Evolutionary conservation across 495 filamentous ascomycete genomes (phyloP), one percentile per base, ranked within the genome.

Genomic region (Thozetella sp.): DNA sequence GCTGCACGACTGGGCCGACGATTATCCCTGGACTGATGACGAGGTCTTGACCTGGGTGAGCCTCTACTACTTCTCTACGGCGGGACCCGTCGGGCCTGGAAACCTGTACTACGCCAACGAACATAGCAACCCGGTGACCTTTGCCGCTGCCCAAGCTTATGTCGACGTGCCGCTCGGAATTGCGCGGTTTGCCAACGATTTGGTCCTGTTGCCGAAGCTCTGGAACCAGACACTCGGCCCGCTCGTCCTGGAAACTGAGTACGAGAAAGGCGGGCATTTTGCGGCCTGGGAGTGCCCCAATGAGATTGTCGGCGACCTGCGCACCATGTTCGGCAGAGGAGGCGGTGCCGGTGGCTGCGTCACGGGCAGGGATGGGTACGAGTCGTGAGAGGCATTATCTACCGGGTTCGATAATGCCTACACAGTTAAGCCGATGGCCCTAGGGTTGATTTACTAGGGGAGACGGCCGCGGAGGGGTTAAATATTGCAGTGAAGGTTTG

Each of bases 11-110:
- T 88, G 88, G 86, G 84, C 83, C 0, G 88, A 91, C 62, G 67
- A 59, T 1, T 89, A 89, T 62, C 78, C 82, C 9, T 90, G 88
- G 88, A 87, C 80, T 1, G 84, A 89, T 40, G 87, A 90, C 46
- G 83, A 90, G 66, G 75, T 89, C 23, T 72, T 89, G 25, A 89
- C 86, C 0, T 89, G 88, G 87, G 73, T 87, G 0, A 82, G 75
- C 22, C 83, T 90, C 53, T 89, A 89, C 66, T 78, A 72, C 72
- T 89, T 89, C 60, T 79, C 76, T 13, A 74, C 66, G 10, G 81
- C 84, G 0, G 86, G 83, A 0, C 85, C 83, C 0, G 82, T 81
- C 3, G 84, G 84, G 2, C 83, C 75, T 59, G 67, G 77, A 6
- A 67, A 80, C 12, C 86, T 88, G 25, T 90, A 89, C 69, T 89